Base-by-base conservation (phyloP, 768 basidiomycete genomes). In the Leucosporidium scottii region DNA sequence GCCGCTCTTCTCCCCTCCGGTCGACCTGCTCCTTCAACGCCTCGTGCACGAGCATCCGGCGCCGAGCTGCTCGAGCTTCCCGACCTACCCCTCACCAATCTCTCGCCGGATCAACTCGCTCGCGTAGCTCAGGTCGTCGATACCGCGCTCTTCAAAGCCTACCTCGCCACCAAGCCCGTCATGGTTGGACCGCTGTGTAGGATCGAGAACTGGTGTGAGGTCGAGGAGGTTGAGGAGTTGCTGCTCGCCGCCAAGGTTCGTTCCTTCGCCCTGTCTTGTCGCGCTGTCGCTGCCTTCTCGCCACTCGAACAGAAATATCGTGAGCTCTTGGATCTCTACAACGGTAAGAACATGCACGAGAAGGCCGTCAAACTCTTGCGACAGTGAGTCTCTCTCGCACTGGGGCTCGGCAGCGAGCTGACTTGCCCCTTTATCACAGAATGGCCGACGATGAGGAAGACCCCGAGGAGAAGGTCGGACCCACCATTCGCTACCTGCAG, bases 141-240 rank as follows among this genome's bases (percentile, higher is more conserved):
- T 74, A 97, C 96, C 1, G 93, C 90, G 13, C 79, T 98, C 71
- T 93, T 98, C 79, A 94, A 96, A 79, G 86, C 88, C 4, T 96
- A 94, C 77, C 80, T 98, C 27, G 82, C 90, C 27, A 87, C 88
- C 51, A 82, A 88, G 54, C 91, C 94, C 0, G 84, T 75, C n/a
- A 79, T 99, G 65, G 80, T 98, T 15, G 91, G 90, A 0, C 85
- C 90, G 36, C 78, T 97, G 59, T 98, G 94, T 78, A 84, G 94
- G 53, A 81, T 94, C 30, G 85, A 90, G 3, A 98, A 96, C 78
- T 99, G 93, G 92, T 98, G 94, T 78, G 96, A 97, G 75, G 93
- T 98, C 1, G 86, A 85, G 7, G 90, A 93, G 74, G 90, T 93
- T 1, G 93, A 99, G 77, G 91, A 89, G 76, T 84, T 91, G 67